phyloP scores from a whole-genome alignment of 2,329 filamentous ascomycete species.

The Geoglossum cookeanum region DNA sequence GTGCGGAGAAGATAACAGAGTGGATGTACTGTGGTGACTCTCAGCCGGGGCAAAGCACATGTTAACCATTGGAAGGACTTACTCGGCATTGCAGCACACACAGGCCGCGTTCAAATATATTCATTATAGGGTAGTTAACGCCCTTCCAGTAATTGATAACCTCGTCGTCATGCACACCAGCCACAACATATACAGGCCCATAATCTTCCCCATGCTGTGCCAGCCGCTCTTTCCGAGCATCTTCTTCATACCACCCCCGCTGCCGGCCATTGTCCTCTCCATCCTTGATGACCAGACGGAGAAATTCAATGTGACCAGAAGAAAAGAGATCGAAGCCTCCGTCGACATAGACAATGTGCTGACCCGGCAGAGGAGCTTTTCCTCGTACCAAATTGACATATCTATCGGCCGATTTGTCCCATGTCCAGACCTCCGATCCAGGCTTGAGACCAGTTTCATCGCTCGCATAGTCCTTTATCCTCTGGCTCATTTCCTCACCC shows the following conservation, averaged over 20 bases:
- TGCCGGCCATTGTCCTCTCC: constrained; percentile 51
- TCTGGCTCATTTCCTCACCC: constrained; percentile 51
- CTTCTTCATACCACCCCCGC: constrained; percentile 56
- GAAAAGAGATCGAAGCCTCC: constrained; percentile 95
- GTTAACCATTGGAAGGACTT: constrained; percentile 17
- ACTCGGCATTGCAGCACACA: constrained; percentile 91
- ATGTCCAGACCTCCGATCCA: constrained; percentile 72
- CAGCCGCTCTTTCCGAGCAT: constrained; percentile 41
- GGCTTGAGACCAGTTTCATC: constrained; percentile 64
- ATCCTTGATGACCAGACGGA: constrained; percentile 52
- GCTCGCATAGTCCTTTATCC: constrained; percentile 72
- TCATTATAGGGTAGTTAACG: constrained; percentile 98
- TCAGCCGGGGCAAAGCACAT: constrained; percentile 6
- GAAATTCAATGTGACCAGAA: constrained; percentile 89
- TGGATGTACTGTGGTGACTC: constrained; percentile 49
- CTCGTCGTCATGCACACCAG: constrained; percentile 82
- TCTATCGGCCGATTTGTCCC: constrained; percentile 37
- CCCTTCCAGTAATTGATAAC: constrained; percentile 96
- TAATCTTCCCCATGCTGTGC: constrained; percentile 52
- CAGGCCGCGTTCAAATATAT: constrained; percentile 87
- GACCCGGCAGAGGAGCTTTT: constrained; percentile 50
- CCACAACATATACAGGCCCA: constrained; percentile 68
- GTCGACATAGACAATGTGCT: constrained; percentile 84
- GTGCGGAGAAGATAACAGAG: constrained; percentile 73
- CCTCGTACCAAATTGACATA: constrained; percentile 55